phyloP scores from a whole-genome alignment of 805 yeast genomes.

The Torulaspora franciscae region DNA sequence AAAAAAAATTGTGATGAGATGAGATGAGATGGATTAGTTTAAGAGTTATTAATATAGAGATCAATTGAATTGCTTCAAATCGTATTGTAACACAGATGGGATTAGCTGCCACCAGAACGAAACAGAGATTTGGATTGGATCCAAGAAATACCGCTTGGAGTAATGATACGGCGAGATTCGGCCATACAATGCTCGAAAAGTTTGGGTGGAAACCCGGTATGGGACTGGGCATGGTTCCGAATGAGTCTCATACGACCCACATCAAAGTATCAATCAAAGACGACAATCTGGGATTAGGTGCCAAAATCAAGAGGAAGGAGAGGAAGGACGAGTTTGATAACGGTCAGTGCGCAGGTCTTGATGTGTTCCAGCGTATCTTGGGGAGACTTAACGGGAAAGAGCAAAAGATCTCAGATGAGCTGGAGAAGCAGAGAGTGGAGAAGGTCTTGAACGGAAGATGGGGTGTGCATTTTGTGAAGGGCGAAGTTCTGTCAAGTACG shows the following conservation, averaged over 20 bases:
- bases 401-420: conserved; percentile 54
- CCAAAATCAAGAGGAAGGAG: conserved; percentile 55
- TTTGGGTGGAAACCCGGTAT: conserved; percentile 91
- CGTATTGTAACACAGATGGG: conserved; percentile 50
- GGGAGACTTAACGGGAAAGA: conserved; percentile 88
- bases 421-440: conserved; percentile 64
- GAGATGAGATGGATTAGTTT: conserved; percentile 3
- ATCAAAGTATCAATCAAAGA: conserved; percentile 78
- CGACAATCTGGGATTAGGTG: conserved; percentile 86
- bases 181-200: conserved; percentile 75
- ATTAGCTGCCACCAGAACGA: conserved; percentile 71
- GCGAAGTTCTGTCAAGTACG: conserved; percentile 77
- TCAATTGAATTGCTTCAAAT: no score
- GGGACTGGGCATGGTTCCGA: conserved; percentile 63
- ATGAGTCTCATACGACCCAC: conserved; percentile 62
- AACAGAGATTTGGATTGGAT: conserved; percentile 83
- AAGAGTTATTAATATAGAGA: not conserved
- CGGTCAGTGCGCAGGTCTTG: conserved; percentile 86
- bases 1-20: conserved; percentile 13
- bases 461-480: conserved; percentile 84
- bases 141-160: conserved; percentile 96
- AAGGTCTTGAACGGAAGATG: conserved; percentile 76
- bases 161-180: conserved; percentile 75
- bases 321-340: conserved; percentile 66
- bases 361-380: conserved; percentile 83